Percentiles rank a stretch among this genome's conserved stretches.
phyloP scores from a whole-genome alignment of 2,329 filamentous ascomycete genomes.

The Alternaria arborescens region DNA sequence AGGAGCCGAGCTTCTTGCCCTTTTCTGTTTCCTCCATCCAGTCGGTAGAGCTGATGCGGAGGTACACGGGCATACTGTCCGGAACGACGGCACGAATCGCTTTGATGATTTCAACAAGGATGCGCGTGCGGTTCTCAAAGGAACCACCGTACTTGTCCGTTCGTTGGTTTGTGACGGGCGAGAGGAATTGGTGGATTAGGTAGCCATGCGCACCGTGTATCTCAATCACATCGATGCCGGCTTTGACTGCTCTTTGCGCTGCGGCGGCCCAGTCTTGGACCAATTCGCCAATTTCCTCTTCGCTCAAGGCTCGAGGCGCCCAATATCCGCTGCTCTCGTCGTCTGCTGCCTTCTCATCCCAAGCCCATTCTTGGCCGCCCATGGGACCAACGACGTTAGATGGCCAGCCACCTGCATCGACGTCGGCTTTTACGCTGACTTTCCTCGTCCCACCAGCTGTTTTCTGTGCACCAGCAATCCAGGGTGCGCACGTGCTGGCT shows the following conservation, averaged over 20 bases:
- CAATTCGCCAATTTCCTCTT: slow-evolving; percentile 50
- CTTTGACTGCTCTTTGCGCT: slow-evolving; percentile 46
- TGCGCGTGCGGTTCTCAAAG: slow-evolving; percentile 51
- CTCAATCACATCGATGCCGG: slow-evolving; percentile 54
- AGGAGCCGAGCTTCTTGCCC: slow-evolving; percentile 45
- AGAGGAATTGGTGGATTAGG: slow-evolving; percentile 54
- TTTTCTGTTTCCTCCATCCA: slow-evolving; percentile 48
- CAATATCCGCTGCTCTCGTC: slow-evolving; percentile 48
- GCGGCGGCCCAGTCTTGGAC: slow-evolving; percentile 54
- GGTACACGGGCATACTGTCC: slow-evolving; percentile 45
- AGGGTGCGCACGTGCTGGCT: slow-evolving; percentile 43
- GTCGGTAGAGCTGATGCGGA: slow-evolving; percentile 49
- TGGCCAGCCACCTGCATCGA: slow-evolving; percentile 48
- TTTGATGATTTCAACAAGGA: slow-evolving; percentile 54
- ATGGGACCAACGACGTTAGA: slow-evolving; percentile 48
- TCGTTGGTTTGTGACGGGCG: slow-evolving; percentile 52
- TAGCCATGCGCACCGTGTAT: slow-evolving; percentile 56
- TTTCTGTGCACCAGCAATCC: slow-evolving; percentile 34
- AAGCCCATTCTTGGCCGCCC: slow-evolving; percentile 50
- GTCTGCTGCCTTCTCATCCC: slow-evolving; percentile 47
- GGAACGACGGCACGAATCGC: slow-evolving; percentile 48
- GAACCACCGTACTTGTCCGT: slow-evolving; percentile 55
- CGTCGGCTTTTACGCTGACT: slow-evolving; percentile 37
- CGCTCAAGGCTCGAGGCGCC: slow-evolving; percentile 48
- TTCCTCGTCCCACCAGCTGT: slow-evolving; percentile 34